Evolutionary conservation across 331 rosid genomes (phyloP).

Genomic region (Phaseolus coccineus): DNA sequence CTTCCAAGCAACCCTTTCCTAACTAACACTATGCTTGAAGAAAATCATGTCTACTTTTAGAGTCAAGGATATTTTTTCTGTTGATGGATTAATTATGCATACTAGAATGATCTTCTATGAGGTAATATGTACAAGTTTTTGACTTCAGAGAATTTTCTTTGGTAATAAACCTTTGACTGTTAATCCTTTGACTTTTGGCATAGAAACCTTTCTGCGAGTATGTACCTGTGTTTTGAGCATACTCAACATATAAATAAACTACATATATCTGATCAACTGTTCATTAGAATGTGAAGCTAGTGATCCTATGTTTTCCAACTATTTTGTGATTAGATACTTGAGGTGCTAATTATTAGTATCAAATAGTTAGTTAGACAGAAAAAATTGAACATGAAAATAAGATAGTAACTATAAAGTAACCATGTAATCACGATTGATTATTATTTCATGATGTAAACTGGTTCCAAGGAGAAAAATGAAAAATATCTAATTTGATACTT

Average conservation of each 20-base stretch:
- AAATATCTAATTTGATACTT: not conserved
- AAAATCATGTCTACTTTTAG: slow-evolving; percentile 27
- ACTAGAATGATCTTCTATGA: slow-evolving; percentile 4
- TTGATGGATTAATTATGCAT: slow-evolving; percentile 23
- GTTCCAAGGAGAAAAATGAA: slow-evolving; percentile 5
- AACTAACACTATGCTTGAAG: not conserved
- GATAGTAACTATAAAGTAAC: not conserved
- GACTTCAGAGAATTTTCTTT: slow-evolving; percentile 19
- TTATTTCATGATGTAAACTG: not conserved
- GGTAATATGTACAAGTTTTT: not conserved
- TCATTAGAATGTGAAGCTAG: not conserved
- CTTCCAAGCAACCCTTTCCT: not conserved
- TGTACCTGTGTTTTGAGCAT: slow-evolving; percentile 10
- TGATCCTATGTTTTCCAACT: slow-evolving; percentile 14
- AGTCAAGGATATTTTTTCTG: slow-evolving; percentile 23
- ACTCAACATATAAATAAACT: slow-evolving; percentile 8
- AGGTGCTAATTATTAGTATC: not conserved
- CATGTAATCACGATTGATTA: slow-evolving; percentile 13
- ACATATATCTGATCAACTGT: not conserved
- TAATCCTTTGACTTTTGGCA: slow-evolving; percentile 10
- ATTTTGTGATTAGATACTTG: not conserved
- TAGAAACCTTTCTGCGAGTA: slow-evolving; percentile 22
- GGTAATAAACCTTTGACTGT: slow-evolving; percentile 2
- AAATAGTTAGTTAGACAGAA: not conserved
- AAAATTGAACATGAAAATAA: not conserved